Evolutionary conservation across 148 eudicot genomes (phyloP).

Genomic region (Pouteria glomerata): DNA sequence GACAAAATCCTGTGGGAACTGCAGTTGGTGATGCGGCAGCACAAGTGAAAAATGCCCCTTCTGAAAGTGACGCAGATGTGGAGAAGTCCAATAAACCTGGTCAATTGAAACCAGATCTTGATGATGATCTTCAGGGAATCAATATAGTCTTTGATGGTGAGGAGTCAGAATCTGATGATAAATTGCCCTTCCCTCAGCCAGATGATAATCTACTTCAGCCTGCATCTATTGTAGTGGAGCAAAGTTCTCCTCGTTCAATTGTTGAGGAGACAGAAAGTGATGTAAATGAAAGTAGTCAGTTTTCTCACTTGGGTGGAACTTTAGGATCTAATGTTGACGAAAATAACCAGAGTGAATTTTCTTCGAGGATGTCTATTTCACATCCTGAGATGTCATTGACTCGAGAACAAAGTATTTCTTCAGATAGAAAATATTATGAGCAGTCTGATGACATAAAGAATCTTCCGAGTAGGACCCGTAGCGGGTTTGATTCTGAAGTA

Average conservation of each 20-base stretch:
- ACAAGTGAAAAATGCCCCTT: conserved; percentile 37
- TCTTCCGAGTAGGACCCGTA: conserved; percentile 19
- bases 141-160: conserved; percentile 96
- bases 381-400: conserved; percentile 58
- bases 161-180: conserved; percentile 91
- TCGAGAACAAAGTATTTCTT: conserved; percentile 81
- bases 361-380: conserved; percentile 74
- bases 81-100: conserved; percentile 53
- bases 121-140: conserved; percentile 96
- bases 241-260: conserved; percentile 74
- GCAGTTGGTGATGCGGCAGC: conserved; percentile 43
- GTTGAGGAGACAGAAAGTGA: conserved; percentile 89
- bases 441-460: conserved; percentile 44
- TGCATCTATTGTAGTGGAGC: conserved; percentile 46
- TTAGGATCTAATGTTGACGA: conserved; percentile 49
- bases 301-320: conserved; percentile 45
- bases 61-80: conserved; percentile 37
- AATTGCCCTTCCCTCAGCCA: conserved; percentile 78
- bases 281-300: conserved; percentile 42
- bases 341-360: conserved; percentile 63
- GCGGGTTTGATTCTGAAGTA: conserved; percentile 35
- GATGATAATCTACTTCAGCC: conserved; percentile 62
- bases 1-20: conserved; percentile 55
- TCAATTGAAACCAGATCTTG: conserved; percentile 73
- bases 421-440: conserved; percentile 55